A percentile compares a stretch with the other conserved stretches of the same genome.
Conservation (phyloP, 2,329 filamentous ascomycete genomes). For the Cladosporium sp. region DNA sequence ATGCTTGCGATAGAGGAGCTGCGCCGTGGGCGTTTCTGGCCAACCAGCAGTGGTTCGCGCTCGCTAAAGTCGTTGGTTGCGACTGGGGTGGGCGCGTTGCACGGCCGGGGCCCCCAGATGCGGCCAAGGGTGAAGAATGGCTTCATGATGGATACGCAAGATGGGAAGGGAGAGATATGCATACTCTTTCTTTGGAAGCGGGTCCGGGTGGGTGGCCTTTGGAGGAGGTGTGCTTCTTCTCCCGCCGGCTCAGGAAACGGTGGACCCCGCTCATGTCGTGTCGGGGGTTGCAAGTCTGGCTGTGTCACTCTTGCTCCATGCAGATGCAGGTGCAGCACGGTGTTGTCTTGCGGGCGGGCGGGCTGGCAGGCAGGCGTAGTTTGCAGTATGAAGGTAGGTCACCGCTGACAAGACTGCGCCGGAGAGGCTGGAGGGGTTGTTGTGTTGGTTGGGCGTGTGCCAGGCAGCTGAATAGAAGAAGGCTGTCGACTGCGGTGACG, state of each 20-base stretch:
- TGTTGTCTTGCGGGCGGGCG: background rate
- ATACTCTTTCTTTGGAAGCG: constrained; percentile 19
- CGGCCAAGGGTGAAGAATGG: background rate
- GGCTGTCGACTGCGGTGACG: constrained; percentile 4
- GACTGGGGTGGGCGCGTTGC: background rate
- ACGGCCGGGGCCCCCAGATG: constrained; percentile 2
- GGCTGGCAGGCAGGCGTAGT: background rate
- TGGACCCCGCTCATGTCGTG: constrained; percentile 53
- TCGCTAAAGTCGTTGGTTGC: constrained; percentile 2
- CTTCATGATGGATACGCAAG: constrained; percentile 11
- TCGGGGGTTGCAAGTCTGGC: background rate
- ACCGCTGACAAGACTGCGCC: background rate
- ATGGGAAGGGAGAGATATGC: constrained; percentile 1
- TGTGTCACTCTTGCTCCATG: constrained; percentile 16
- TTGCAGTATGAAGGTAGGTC: background rate
- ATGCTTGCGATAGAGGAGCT: constrained; percentile 11
- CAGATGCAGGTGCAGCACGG: background rate
- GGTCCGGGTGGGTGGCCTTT: constrained; percentile 22
- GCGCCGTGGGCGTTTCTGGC: constrained; percentile 7
- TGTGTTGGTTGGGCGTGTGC: background rate
- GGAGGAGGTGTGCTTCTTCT: constrained; percentile 48
- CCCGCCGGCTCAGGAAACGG: constrained; percentile 70
- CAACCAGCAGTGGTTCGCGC: constrained; percentile 7
- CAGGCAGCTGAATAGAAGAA: constrained; percentile 11
- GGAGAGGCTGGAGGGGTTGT: background rate